A percentile compares a stretch with the other conserved stretches of the same genome.
phyloP scores from a whole-genome alignment of 129 eudicot genomes.

The Sambucus nigra region DNA sequence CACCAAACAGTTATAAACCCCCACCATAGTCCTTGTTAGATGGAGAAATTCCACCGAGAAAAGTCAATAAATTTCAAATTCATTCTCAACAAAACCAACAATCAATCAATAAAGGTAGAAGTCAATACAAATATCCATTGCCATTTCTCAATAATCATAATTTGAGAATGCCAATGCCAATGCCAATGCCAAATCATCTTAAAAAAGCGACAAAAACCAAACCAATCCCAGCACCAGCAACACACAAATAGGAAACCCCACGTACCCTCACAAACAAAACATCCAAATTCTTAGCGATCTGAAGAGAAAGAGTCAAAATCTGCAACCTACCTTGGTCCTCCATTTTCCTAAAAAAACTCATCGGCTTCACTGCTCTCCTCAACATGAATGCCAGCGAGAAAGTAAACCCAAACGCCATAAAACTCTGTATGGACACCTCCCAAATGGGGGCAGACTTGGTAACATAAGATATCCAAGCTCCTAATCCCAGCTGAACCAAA shows the following conservation, averaged over 20 bases:
- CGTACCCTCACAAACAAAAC: conserved; percentile 40
- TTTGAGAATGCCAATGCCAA: too few relatives aligned
- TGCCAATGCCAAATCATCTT: conserved; percentile 8
- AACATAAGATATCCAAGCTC: conserved; percentile 42
- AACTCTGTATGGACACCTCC: conserved; percentile 30
- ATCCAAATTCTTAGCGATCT: conserved; percentile 42
- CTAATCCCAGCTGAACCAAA: conserved; percentile 37
- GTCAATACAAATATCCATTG: too few relatives aligned
- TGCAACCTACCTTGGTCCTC: conserved; percentile 59
- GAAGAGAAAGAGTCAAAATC: conserved; percentile 47
- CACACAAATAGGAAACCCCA: conserved; percentile 35
- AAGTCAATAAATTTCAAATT: too few relatives aligned
- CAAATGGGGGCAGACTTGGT: conserved; percentile 16
- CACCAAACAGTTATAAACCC: too few relatives aligned
- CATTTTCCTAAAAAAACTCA: conserved; percentile 58
- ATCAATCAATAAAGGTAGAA: too few relatives aligned
- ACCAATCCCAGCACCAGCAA: conserved; percentile 36
- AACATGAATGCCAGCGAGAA: conserved; percentile 51
- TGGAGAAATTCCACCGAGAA: too few relatives aligned
- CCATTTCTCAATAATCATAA: too few relatives aligned
- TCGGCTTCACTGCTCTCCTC: conserved; percentile 41
- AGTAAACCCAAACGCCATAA: conserved; percentile 44
- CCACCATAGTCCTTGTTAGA: too few relatives aligned
- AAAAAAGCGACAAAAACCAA: conserved; percentile 18
- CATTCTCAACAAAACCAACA: too few relatives aligned